Percentiles rank a stretch among this genome's conserved stretches.
Evolutionary conservation across 768 basidiomycete genomes (phyloP).

Genomic region (Kwoniella newhampshirensis): DNA sequence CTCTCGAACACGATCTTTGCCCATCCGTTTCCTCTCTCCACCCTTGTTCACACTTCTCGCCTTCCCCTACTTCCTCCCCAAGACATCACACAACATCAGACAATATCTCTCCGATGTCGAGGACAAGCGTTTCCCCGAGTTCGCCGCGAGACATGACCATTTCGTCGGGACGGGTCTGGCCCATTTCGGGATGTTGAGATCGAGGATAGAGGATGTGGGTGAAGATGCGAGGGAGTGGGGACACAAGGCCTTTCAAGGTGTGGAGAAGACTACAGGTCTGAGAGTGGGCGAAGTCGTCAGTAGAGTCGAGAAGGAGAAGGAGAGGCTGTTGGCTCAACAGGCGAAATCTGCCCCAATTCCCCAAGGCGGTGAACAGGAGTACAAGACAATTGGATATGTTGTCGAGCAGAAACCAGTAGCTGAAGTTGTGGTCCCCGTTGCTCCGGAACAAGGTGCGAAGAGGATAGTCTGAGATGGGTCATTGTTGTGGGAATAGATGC

Average conservation of each 20-base stretch:
- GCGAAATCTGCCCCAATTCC: slow-evolving; percentile 2
- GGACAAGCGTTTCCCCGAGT: slow-evolving; percentile 65
- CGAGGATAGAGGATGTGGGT: slow-evolving; percentile 58
- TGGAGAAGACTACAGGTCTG: slow-evolving; percentile 72
- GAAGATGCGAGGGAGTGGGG: slow-evolving; percentile 53
- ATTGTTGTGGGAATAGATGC: not conserved
- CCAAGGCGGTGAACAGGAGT: slow-evolving; percentile 8
- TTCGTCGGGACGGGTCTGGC: slow-evolving; percentile 35
- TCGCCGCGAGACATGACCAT: slow-evolving; percentile 65
- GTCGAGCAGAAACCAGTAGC: slow-evolving; percentile 51
- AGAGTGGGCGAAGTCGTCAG: slow-evolving; percentile 60
- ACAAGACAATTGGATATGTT: slow-evolving; percentile 46
- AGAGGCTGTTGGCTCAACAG: slow-evolving; percentile 29
- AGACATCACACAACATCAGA: slow-evolving; percentile 70
- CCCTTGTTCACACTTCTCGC: slow-evolving; percentile 70
- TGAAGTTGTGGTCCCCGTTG: slow-evolving; percentile 42
- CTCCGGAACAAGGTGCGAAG: slow-evolving; percentile 2
- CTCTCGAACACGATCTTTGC: slow-evolving; percentile 70
- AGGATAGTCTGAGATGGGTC: slow-evolving; percentile 19
- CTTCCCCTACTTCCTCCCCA: slow-evolving; percentile 80
- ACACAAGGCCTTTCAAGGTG: slow-evolving; percentile 58
- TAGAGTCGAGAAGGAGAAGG: slow-evolving; percentile 19
- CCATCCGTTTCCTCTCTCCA: slow-evolving; percentile 71
- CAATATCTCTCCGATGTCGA: slow-evolving; percentile 69
- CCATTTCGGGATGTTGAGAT: slow-evolving; percentile 56